These are phyloP conservation scores for Apophysomyces elegans DNA, from an alignment of 371 early-diverging fungal species.

Conservation along the genomic window DNA sequence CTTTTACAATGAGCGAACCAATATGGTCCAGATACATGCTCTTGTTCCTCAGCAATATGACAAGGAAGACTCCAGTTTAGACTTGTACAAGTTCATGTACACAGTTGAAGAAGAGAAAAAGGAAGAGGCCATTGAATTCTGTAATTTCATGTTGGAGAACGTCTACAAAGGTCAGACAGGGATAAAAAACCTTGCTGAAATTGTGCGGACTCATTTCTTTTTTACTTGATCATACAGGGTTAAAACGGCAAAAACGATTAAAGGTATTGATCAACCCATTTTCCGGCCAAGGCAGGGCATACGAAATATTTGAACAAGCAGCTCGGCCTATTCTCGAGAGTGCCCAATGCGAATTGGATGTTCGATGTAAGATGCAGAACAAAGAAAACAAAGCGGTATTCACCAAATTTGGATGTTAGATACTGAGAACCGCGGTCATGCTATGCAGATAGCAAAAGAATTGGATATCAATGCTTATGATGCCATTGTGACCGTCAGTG, in stretches of 20 bases:
- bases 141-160: conserved; percentile 25
- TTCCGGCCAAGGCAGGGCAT: conserved; percentile 74
- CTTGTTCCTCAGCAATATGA: conserved; percentile 45
- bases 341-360: conserved; percentile 62
- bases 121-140: conserved; percentile 35
- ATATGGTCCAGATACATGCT: conserved; percentile 36
- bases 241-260: conserved; percentile 42
- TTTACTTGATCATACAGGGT: conserved; percentile 15
- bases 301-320: conserved; percentile 56
- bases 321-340: conserved; percentile 70
- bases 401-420: conserved; percentile 30
- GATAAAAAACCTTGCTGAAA: not conserved
- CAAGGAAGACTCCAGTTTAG: conserved; percentile 32
- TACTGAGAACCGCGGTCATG: conserved; percentile 69
- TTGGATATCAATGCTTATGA: conserved; percentile 60
- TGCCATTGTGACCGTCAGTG: conserved; percentile 71
- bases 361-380: conserved; percentile 47
- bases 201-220: not conserved
- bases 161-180: conserved; percentile 34
- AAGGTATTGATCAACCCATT: conserved; percentile 77
- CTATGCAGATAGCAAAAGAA: conserved; percentile 64
- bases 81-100: conserved; percentile 39
- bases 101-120: conserved; percentile 27
- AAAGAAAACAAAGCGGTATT: no score
- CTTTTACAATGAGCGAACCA: conserved; percentile 26